Evolutionary conservation across 371 early-diverging fungal species (phyloP).

Genomic region (Gilbertella persicaria): DNA sequence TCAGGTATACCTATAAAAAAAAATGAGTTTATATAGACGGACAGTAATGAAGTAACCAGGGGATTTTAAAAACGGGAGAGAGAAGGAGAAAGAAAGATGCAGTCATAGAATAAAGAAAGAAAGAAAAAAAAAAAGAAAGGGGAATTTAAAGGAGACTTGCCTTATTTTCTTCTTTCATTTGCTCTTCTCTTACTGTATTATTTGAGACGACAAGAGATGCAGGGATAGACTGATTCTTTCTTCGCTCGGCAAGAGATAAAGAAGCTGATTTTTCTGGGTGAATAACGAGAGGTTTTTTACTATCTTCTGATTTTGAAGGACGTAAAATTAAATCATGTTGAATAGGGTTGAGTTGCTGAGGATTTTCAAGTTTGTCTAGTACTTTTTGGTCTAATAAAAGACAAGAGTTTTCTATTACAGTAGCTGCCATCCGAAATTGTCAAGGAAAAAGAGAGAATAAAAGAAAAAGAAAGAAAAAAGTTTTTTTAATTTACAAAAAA

Average conservation of each 20-base stretch:
- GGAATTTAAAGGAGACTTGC: not conserved
- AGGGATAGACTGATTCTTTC: slow-evolving; percentile 10
- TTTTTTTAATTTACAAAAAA: too few species aligned
- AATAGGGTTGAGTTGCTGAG: not conserved
- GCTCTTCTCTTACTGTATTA: slow-evolving; percentile 1
- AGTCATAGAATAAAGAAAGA: too few species aligned
- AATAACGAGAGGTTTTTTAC: not conserved
- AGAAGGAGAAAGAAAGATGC: not conserved
- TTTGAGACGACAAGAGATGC: slow-evolving; percentile 10
- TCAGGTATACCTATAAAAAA: not conserved
- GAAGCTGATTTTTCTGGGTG: slow-evolving; percentile 20
- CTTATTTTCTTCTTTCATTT: not conserved
- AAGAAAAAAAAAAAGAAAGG: not conserved
- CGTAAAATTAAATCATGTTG: slow-evolving; percentile 2
- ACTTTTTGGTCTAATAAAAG: slow-evolving; percentile 2
- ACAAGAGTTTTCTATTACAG: not conserved
- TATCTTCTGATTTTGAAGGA: slow-evolving; percentile 18
- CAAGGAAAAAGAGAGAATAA: slow-evolving; percentile 1
- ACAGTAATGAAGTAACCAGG: slow-evolving; percentile 1
- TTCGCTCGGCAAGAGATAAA: slow-evolving; percentile 10
- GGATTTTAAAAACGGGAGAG: not conserved
- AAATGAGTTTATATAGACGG: too few species aligned
- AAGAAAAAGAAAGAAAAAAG: slow-evolving; percentile 1
- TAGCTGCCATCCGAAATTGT: not conserved
- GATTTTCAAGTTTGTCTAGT: not conserved